Conservation (phyloP, 129 eudicot genomes). For the Lactuca sativa region DNA sequence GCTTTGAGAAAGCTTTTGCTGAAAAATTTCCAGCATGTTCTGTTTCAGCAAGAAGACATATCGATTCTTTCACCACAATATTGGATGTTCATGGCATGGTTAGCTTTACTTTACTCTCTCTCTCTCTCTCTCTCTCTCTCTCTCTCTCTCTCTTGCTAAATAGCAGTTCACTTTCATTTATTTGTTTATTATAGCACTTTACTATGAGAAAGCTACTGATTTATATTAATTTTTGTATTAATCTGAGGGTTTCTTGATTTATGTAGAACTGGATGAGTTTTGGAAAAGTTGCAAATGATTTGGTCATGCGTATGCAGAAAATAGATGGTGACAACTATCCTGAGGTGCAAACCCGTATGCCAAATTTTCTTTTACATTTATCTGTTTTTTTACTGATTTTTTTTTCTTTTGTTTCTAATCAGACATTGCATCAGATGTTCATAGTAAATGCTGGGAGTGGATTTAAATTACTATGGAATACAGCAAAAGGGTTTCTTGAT, state of each 20-base stretch:
- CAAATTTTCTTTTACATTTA: not conserved
- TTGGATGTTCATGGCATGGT: constrained; percentile 96
- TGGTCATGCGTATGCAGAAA: constrained; percentile 88
- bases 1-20: constrained; percentile 73
- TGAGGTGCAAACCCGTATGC: constrained; percentile 48
- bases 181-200: not conserved
- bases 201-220: not conserved
- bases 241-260: not conserved
- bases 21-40: constrained; percentile 96
- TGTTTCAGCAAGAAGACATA: constrained; percentile 77
- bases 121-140: no score
- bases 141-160: not conserved
- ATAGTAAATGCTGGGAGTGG: constrained; percentile 95
- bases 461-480: constrained; percentile 79
- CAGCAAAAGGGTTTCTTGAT: constrained; percentile 83
- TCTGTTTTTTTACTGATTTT: not conserved
- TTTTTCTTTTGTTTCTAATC: constrained; percentile 8
- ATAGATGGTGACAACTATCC: constrained; percentile 93
- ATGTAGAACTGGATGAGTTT: constrained; percentile 94
- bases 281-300: constrained; percentile 86
- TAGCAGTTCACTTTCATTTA: not conserved
- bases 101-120: constrained; percentile 19
- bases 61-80: constrained; percentile 84
- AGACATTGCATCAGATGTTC: constrained; percentile 91
- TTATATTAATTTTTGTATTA: not conserved